Evolutionary conservation across 495 filamentous ascomycete genomes (phyloP), one percentile per base, ranked within the genome.

Genomic region (Aspergillus mulundensis): DNA sequence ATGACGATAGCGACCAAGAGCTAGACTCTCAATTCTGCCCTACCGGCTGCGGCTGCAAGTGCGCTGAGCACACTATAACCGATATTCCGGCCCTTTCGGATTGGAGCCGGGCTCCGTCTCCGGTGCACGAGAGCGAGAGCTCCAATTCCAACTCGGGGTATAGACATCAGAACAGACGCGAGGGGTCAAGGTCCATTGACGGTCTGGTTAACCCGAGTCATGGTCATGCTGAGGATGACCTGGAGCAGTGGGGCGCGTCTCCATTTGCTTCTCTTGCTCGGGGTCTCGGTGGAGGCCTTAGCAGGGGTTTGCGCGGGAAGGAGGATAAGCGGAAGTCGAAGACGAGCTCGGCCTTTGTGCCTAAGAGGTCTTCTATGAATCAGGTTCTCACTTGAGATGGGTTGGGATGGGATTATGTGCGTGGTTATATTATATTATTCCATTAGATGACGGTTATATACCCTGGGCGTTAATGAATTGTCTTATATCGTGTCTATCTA

Each of bases 11-110:
- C 36, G 53, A 50, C 39, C 46, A 56, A 14, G 56, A 58, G 38
- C 56, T 61, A 0, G 57, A 60, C 7, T 61, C 65, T 7, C 63
- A 67, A 19, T 64, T 63, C 25, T 82, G 79, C 55, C 70, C 77
- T 3, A 73, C 66, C 3, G 77, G 76, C 16, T 82, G 79, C 54
- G 78, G 79, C 47, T 82, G 79, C 38, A 71, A 61, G 52, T 82
- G 79, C 67, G 68, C 74, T 14, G 72, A 78, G 18, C 69, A 78
- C 39, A 60, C 73, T 19, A 61, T 62, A 38, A 58, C 67, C 24
- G 52, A 72, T n/a, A 63, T 67, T 2, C 57, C 67, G 5, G 7
- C 32, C 7, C 32, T 10, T 2, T 36, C 12, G 5, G 32, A 10
- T 36, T 66, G 58, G 61, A 61, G 61, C 32, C 34, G 21, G 15